Evolutionary conservation across 768 basidiomycete genomes (phyloP).

Genomic region (Boletus rubescentipes): DNA sequence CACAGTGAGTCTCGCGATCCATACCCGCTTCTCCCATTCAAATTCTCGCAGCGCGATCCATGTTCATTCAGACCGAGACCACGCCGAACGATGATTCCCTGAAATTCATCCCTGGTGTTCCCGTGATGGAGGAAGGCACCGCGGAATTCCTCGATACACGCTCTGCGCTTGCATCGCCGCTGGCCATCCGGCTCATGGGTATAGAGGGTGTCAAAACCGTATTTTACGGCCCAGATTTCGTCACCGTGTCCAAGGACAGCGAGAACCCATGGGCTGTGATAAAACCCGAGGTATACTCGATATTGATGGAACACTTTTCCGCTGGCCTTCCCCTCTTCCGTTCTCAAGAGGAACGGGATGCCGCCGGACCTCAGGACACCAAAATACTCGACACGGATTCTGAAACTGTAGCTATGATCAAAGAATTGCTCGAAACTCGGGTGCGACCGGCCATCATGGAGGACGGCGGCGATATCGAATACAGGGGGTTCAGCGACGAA

Average conservation of each 20-base stretch:
- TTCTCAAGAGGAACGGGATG: slow-evolving; percentile 73
- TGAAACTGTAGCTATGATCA: slow-evolving; percentile 98
- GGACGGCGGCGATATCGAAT: slow-evolving; percentile 98
- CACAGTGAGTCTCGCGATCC: slow-evolving; percentile 33
- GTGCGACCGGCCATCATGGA: slow-evolving; percentile 98
- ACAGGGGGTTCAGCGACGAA: slow-evolving; percentile 82
- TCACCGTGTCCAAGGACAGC: slow-evolving; percentile 89
- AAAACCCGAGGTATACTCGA: slow-evolving; percentile 96
- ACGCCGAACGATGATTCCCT: slow-evolving; percentile 98
- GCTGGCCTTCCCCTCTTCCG: slow-evolving; percentile 86
- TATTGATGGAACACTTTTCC: slow-evolving; percentile 97
- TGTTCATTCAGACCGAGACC: slow-evolving; percentile 98
- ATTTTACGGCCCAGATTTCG: slow-evolving; percentile 98
- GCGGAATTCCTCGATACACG: slow-evolving; percentile 94
- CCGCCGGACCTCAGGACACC: slow-evolving; percentile 91
- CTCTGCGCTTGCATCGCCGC: slow-evolving; percentile 82
- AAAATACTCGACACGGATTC: slow-evolving; percentile 91
- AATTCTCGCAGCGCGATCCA: slow-evolving; percentile 60
- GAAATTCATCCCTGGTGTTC: slow-evolving; percentile 93
- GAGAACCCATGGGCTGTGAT: slow-evolving; percentile 85
- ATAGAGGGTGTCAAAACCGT: slow-evolving; percentile 86
- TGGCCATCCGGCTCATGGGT: slow-evolving; percentile 94
- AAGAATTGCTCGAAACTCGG: slow-evolving; percentile 92
- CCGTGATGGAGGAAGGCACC: slow-evolving; percentile 85
- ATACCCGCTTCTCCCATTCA: neutral